Percentiles rank a stretch among this genome's conserved stretches.
phyloP scores from a whole-genome alignment of 1,284 basidiomycete species.

The Malassezia yamatoensis region DNA sequence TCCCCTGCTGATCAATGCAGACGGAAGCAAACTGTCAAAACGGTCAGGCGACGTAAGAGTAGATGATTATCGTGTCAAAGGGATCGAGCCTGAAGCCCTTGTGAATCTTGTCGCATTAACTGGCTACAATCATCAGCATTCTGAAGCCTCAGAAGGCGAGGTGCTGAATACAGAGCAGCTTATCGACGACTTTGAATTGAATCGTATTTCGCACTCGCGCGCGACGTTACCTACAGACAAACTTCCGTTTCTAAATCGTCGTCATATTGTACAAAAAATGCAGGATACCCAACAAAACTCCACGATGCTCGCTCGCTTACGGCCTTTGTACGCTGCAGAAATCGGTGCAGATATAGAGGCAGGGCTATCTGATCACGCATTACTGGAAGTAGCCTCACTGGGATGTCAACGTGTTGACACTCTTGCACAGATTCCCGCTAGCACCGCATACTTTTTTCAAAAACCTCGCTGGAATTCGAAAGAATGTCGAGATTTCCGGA shows the following conservation, averaged over 20 bases:
- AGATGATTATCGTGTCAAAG: slow-evolving; percentile 68
- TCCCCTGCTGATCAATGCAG: slow-evolving; percentile 76
- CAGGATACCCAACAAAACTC: slow-evolving; percentile 6
- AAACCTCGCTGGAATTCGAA: slow-evolving; percentile 6
- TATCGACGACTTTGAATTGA: slow-evolving; percentile 26
- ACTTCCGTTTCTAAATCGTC: slow-evolving; percentile 35
- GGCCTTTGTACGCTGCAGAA: neutral
- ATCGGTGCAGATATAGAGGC: neutral
- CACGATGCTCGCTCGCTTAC: slow-evolving; percentile 3
- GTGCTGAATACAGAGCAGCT: slow-evolving; percentile 19
- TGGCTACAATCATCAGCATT: slow-evolving; percentile 60
- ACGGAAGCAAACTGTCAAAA: slow-evolving; percentile 91
- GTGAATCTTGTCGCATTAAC: slow-evolving; percentile 87
- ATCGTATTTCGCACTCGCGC: slow-evolving; percentile 32
- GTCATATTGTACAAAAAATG: slow-evolving; percentile 29
- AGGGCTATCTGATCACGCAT: neutral
- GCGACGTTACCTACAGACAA: slow-evolving; percentile 34
- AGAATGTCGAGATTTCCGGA: slow-evolving; percentile 6
- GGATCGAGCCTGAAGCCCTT: slow-evolving; percentile 81
- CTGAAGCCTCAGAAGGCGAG: neutral
- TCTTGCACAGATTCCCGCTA: neutral
- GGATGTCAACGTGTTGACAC: slow-evolving; percentile 14
- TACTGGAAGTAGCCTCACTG: slow-evolving; percentile 5
- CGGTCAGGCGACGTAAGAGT: slow-evolving; percentile 80
- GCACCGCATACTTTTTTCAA: slow-evolving; percentile 7